phyloP scores from a whole-genome alignment of 169 alveolate genomes.

The Eimeria tenella region DNA sequence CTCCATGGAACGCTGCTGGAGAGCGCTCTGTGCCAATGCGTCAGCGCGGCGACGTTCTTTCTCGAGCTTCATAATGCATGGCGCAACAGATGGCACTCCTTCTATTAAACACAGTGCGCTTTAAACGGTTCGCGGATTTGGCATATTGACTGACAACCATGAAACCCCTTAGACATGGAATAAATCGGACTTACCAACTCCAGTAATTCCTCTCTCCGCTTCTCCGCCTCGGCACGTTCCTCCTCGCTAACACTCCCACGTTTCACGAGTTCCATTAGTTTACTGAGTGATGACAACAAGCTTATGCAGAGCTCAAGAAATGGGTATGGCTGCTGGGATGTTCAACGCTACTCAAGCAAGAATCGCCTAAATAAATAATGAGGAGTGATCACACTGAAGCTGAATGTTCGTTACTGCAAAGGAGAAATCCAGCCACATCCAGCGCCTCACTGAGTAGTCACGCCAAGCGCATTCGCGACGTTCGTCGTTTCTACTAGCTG shows the following conservation, averaged over 20 bases:
- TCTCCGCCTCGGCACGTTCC: conserved; percentile 57
- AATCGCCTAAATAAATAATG: too few species aligned
- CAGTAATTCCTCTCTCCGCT: conserved; percentile 6
- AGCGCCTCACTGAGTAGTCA: conserved; percentile 3
- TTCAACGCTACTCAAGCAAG: too few species aligned
- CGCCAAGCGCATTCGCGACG: conserved; percentile 42
- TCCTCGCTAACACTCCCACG: background rate
- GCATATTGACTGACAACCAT: background rate
- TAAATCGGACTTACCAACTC: conserved; percentile 17
- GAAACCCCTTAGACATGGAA: background rate
- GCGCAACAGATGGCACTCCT: background rate
- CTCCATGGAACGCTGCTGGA: conserved; percentile 33
- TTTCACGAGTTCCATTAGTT: conserved; percentile 22
- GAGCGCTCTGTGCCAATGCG: background rate
- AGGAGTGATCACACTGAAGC: too few species aligned
- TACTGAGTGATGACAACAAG: background rate
- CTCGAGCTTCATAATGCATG: conserved; percentile 31
- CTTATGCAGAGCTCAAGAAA: too few species aligned
- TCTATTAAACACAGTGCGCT: background rate
- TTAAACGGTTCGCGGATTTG: too few species aligned
- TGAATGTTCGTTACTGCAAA: too few species aligned
- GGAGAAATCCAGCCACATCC: too few species aligned
- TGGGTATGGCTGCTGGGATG: too few species aligned
- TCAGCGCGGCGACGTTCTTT: conserved; percentile 28
- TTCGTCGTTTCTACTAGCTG: conserved; percentile 32